phyloP scores from a whole-genome alignment of 148 eudicot species.

The Polygonum maritimum region DNA sequence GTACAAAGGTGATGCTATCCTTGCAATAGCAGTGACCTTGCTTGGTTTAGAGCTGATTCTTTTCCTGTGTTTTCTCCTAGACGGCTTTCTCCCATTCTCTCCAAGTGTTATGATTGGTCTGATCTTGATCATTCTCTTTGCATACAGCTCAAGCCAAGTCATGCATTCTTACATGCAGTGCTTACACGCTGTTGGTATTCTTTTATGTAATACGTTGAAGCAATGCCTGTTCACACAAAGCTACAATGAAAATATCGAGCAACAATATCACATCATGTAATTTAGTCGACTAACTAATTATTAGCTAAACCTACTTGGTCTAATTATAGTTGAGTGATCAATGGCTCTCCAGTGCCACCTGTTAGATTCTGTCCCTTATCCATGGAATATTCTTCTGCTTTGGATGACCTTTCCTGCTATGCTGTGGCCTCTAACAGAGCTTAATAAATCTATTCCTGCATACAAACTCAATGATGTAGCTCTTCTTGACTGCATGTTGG shows the following conservation, averaged over 20 bases:
- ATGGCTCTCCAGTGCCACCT: neutral
- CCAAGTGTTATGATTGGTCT: neutral
- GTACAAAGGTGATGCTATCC: neutral
- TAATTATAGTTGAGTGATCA: neutral
- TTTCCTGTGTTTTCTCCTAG: neutral
- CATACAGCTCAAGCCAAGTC: neutral
- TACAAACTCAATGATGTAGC: neutral
- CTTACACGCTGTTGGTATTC: neutral
- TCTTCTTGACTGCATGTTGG: neutral
- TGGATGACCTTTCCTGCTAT: neutral
- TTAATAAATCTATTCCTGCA: neutral
- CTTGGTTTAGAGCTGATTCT: neutral
- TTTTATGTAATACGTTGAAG: neutral
- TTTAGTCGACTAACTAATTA: neutral
- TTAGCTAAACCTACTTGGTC: neutral
- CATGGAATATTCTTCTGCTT: neutral
- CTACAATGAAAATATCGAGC: neutral
- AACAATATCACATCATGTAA: neutral
- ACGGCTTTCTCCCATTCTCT: neutral
- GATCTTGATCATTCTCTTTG: neutral
- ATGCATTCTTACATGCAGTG: neutral
- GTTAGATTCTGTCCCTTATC: neutral
- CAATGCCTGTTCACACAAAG: neutral
- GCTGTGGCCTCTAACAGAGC: neutral
- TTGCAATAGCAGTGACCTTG: neutral